Percentiles rank a stretch among this genome's conserved stretches.
These are phyloP conservation scores for Dipteronia sinensis DNA, from an alignment of 345 rosid species.

Conservation along the genomic window DNA sequence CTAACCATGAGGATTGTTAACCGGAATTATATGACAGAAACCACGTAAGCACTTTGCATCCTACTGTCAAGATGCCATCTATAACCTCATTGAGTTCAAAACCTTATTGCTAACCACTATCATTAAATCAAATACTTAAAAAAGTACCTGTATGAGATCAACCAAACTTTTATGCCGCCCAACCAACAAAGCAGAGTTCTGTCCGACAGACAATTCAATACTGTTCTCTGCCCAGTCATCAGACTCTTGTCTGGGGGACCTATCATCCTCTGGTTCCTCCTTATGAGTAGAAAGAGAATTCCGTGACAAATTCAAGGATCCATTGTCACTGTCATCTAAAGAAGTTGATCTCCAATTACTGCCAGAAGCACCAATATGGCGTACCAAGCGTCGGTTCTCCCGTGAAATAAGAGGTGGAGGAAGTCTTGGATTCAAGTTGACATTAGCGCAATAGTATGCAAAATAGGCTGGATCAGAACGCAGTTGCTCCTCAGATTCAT, in stretches of 20 bases:
- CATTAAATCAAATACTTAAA: background rate
- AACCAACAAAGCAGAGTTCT: slow-evolving; percentile 39
- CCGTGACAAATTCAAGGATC: slow-evolving; percentile 45
- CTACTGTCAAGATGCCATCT: slow-evolving; percentile 3
- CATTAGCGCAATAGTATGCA: slow-evolving; percentile 73
- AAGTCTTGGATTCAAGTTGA: slow-evolving; percentile 91
- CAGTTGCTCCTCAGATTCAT: slow-evolving; percentile 73
- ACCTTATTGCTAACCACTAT: background rate
- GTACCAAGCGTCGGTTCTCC: slow-evolving; percentile 64
- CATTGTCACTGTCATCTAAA: slow-evolving; percentile 54
- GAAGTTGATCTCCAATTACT: slow-evolving; percentile 50
- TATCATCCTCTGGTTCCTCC: slow-evolving; percentile 89
- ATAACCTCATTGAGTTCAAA: background rate
- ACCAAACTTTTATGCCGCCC: slow-evolving; percentile 85
- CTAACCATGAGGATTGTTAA: background rate
- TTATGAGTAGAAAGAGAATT: slow-evolving; percentile 67
- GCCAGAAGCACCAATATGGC: slow-evolving; percentile 69
- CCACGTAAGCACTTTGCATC: background rate
- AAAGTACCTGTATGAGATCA: slow-evolving; percentile 81
- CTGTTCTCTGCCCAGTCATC: slow-evolving; percentile 27
- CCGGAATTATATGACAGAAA: background rate
- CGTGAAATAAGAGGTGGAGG: slow-evolving; percentile 88
- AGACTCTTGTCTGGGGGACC: slow-evolving; percentile 37
- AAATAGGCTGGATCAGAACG: slow-evolving; percentile 83
- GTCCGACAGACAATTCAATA: slow-evolving; percentile 29